Evolutionary conservation across 495 filamentous ascomycete genomes (phyloP).

Genomic region (Lasiosphaeris hirsuta): DNA sequence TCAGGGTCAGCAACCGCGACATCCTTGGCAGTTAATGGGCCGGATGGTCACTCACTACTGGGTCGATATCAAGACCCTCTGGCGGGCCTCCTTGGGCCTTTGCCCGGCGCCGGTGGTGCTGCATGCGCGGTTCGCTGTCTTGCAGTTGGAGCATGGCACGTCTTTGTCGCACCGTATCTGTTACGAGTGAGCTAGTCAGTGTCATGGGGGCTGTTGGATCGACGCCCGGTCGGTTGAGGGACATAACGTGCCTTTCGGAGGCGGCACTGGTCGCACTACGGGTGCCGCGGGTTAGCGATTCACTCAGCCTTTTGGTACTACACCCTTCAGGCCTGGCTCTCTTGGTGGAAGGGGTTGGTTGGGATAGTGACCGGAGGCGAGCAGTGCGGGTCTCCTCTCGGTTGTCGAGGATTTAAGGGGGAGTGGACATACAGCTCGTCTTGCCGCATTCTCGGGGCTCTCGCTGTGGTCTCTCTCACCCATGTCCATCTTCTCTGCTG

Average conservation of each 20-base stretch:
- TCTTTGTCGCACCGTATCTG: constrained; percentile 68
- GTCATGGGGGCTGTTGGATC: too few relatives aligned
- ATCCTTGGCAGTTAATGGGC: background rate
- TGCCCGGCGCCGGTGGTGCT: constrained; percentile 60
- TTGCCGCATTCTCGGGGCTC: background rate
- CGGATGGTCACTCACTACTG: constrained; percentile 55
- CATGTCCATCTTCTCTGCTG: background rate
- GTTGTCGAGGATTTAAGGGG: too few relatives aligned
- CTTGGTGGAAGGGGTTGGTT: background rate
- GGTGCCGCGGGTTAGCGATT: constrained; percentile 14
- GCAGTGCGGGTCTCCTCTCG: background rate
- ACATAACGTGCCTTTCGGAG: constrained; percentile 26
- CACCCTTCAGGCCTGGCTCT: too few relatives aligned
- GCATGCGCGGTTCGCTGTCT: constrained; percentile 51
- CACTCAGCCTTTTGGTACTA: too few relatives aligned
- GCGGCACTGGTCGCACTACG: constrained; percentile 35
- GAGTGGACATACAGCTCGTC: constrained; percentile 14
- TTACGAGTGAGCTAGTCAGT: constrained; percentile 2
- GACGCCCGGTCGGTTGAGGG: background rate
- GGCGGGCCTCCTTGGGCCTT: constrained; percentile 55
- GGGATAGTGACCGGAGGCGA: background rate
- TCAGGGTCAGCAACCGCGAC: background rate
- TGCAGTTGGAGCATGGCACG: constrained; percentile 64
- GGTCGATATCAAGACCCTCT: constrained; percentile 63
- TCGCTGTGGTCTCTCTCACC: background rate